Conservation (phyloP, 2,329 filamentous ascomycete species). For the Akanthomyces muscarius region DNA sequence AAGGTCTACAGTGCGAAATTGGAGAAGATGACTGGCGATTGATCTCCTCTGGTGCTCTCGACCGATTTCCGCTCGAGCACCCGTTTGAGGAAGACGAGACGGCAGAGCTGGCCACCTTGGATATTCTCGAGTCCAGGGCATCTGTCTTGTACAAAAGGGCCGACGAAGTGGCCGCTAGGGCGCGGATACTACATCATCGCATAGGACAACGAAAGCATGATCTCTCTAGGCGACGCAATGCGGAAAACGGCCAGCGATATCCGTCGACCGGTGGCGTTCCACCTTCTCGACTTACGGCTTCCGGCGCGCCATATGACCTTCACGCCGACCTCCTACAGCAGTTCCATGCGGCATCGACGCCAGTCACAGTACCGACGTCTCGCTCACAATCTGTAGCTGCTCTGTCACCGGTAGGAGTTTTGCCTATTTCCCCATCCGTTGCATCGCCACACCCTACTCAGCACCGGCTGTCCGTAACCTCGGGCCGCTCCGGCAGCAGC, state of each 20-base stretch:
- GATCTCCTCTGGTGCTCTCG: conserved; percentile 76
- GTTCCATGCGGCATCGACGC: conserved; percentile 33
- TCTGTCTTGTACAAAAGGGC: conserved; percentile 74
- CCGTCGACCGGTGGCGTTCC: conserved; percentile 29
- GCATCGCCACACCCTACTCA: conserved; percentile 22
- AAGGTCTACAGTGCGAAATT: conserved; percentile 78
- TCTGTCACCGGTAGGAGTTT: conserved; percentile 23
- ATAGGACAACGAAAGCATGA: conserved; percentile 41
- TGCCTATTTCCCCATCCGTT: conserved; percentile 27
- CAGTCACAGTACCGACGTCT: conserved; percentile 22
- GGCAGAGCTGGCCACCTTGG: conserved; percentile 77
- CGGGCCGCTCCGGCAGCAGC: conserved; percentile 19
- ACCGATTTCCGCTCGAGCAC: conserved; percentile 72
- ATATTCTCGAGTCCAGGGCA: conserved; percentile 77
- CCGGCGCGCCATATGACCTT: conserved; percentile 41
- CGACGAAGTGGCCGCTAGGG: conserved; percentile 60
- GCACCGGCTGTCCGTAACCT: conserved; percentile 18
- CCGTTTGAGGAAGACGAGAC: conserved; percentile 82
- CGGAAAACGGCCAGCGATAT: conserved; percentile 31
- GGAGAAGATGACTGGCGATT: conserved; percentile 82
- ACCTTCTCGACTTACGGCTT: conserved; percentile 20
- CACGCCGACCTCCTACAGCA: conserved; percentile 55
- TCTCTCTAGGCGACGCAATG: conserved; percentile 27
- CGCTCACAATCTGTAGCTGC: conserved; percentile 28
- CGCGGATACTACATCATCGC: conserved; percentile 76